Base-by-base conservation (phyloP, 345 rosid genomes). In the Erysimum cheiranthoides region DNA sequence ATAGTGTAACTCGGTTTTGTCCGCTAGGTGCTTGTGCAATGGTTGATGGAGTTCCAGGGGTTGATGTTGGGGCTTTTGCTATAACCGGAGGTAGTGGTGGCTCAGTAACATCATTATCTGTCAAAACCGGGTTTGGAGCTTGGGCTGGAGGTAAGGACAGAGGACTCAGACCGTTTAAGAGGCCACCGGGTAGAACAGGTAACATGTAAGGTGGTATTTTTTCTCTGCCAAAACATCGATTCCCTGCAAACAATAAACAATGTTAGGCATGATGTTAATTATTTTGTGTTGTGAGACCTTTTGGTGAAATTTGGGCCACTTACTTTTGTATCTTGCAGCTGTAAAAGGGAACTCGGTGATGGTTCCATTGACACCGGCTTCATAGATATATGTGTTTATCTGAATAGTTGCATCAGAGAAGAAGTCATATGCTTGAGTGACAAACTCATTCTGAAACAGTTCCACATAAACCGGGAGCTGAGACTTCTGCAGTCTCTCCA, bases 321-420 rank as follows among this genome's bases (percentile, higher is more conserved):
- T 91, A 89, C 98, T 86, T 76, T 72, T 85, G 73, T 86, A 93
- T 82, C 88, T 82, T 73, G 77, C 87, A 69, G 96, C 76, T 27
- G 97, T 93, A 66, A 5, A 40, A 4, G 97, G 97, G 79, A 88
- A 93, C 14, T 85, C 96, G 1, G 97, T 93, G 75, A 93, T 51
- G 72, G 84, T 80, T 28, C 96, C 97, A 18, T 72, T 54, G 4
- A 90, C 39, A 31, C 65, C 53, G 2, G 21, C 75, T 47, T 66
- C 84, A 11, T 0, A 0, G 18, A 59, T 63, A 59, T 38, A 86
- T n/a, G 89, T 3, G 84, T 88, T 90, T 59, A 93, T 56, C 85
- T 93, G 93, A 54, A 84, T 87, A 4, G 84, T 89, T 16, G 91
- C 69, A 69, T 93, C 97, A 2, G 97, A 71, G 61, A 87, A 88